Evolutionary conservation across 176 grass and related monocot genomes (phyloP).

Genomic region (Pontederia paniculata): DNA sequence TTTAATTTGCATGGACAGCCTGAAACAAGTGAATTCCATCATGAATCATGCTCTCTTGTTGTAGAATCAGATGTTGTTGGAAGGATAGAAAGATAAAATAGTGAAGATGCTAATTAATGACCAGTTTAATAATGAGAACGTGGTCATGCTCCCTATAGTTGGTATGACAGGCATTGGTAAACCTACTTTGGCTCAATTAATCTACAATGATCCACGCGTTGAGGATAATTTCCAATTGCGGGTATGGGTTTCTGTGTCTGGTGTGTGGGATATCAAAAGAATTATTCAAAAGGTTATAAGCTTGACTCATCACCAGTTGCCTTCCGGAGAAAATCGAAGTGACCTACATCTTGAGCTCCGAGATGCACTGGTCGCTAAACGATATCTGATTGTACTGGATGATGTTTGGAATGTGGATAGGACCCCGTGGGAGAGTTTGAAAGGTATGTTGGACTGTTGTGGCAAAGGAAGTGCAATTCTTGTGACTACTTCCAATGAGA

Average conservation of each 20-base stretch:
- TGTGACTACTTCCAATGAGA: slow-evolving; percentile 14
- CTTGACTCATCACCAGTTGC: accelerated
- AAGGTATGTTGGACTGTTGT: background rate
- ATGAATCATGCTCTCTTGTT: slow-evolving; percentile 3
- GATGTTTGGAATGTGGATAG: slow-evolving; percentile 28
- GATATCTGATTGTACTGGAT: slow-evolving; percentile 20
- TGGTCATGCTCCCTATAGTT: slow-evolving; percentile 17
- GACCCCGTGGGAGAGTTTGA: slow-evolving; percentile 4
- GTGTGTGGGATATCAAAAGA: slow-evolving; percentile 9
- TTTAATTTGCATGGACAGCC: background rate
- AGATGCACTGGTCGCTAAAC: background rate
- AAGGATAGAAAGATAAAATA: slow-evolving; percentile 27
- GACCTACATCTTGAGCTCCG: background rate
- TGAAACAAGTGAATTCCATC: background rate
- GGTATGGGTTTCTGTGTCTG: slow-evolving; percentile 33
- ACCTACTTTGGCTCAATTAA: slow-evolving; percentile 30
- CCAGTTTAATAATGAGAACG: background rate
- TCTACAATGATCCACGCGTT: slow-evolving; percentile 13
- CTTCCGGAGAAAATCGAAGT: background rate
- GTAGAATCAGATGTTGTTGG: slow-evolving; percentile 11
- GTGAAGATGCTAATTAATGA: slow-evolving; percentile 11
- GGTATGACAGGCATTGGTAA: slow-evolving; percentile 44
- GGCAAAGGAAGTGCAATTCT: slow-evolving; percentile 21
- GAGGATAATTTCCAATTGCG: slow-evolving; percentile 14
- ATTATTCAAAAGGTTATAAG: slow-evolving; percentile 19